phyloP scores from a whole-genome alignment of 345 rosid species.

The Carallia brachiata region DNA sequence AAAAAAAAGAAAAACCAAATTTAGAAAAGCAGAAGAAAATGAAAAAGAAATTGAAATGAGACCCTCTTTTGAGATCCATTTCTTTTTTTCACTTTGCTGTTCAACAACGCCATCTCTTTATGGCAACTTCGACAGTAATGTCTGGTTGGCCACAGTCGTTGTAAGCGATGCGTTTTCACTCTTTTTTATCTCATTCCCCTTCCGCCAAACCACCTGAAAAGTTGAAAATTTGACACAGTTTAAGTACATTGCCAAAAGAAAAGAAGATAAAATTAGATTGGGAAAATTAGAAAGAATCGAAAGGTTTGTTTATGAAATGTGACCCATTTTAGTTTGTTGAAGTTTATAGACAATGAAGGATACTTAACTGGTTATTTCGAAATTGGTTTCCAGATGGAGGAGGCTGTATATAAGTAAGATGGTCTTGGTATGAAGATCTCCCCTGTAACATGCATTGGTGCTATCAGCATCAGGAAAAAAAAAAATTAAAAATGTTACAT shows the following conservation, averaged over 20 bases:
- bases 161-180: slow-evolving; percentile 14
- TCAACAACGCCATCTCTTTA: slow-evolving; percentile 15
- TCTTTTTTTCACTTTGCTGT: slow-evolving; percentile 4
- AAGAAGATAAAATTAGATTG: neutral
- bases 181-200: slow-evolving; percentile 15
- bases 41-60: slow-evolving; percentile 2
- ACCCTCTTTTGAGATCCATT: slow-evolving; percentile 25
- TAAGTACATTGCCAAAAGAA: neutral
- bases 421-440: slow-evolving; percentile 46
- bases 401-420: slow-evolving; percentile 38
- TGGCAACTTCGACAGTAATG: slow-evolving; percentile 9
- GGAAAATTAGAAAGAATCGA: neutral
- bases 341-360: too few relatives aligned
- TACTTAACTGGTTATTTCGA: slow-evolving; percentile 52
- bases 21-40: neutral
- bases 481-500: neutral
- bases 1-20: neutral
- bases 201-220: slow-evolving; percentile 45
- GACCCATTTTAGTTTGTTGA: too few relatives aligned
- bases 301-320: neutral
- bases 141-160: slow-evolving; percentile 4
- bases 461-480: slow-evolving; percentile 6
- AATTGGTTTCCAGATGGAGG: slow-evolving; percentile 39
- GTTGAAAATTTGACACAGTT: slow-evolving; percentile 12
- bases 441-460: slow-evolving; percentile 34